Evolutionary conservation across 2,329 filamentous ascomycete species (phyloP).

Genomic region (Penicillium expansum): DNA sequence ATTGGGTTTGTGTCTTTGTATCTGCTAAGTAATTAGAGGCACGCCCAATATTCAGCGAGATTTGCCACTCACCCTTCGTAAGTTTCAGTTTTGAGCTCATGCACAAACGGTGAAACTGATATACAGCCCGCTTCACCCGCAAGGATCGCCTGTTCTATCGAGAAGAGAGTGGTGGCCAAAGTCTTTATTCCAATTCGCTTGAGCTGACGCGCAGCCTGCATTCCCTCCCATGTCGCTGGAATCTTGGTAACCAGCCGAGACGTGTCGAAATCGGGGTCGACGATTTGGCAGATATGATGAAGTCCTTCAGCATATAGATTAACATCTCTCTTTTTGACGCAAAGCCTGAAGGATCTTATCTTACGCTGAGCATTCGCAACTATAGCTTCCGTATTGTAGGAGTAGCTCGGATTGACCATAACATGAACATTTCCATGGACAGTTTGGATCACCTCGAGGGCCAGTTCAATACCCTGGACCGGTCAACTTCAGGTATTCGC

Average conservation of each 20-base stretch:
- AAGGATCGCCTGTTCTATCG: conserved; percentile 56
- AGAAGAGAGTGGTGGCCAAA: conserved; percentile 50
- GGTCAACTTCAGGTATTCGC: neutral
- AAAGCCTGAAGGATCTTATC: neutral
- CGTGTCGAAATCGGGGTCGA: neutral
- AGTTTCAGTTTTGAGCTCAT: conserved; percentile 41
- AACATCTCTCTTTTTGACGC: neutral
- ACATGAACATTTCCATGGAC: neutral
- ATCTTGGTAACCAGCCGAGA: neutral
- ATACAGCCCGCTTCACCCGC: conserved; percentile 55
- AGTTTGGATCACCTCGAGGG: neutral
- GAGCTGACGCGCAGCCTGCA: neutral
- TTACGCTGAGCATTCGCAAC: neutral
- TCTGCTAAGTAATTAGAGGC: neutral
- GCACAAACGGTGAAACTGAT: conserved; percentile 61
- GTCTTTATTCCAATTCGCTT: neutral
- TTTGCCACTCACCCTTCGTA: neutral
- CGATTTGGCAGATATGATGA: neutral
- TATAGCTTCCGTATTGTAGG: neutral
- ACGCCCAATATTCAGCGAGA: neutral
- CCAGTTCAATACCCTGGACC: neutral
- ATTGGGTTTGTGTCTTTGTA: neutral
- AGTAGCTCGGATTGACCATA: neutral
- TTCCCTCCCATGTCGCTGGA: neutral
- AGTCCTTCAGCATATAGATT: neutral